Evolutionary conservation across 2,329 filamentous ascomycete genomes (phyloP).

Genomic region (Thermochaetoides dissita): DNA sequence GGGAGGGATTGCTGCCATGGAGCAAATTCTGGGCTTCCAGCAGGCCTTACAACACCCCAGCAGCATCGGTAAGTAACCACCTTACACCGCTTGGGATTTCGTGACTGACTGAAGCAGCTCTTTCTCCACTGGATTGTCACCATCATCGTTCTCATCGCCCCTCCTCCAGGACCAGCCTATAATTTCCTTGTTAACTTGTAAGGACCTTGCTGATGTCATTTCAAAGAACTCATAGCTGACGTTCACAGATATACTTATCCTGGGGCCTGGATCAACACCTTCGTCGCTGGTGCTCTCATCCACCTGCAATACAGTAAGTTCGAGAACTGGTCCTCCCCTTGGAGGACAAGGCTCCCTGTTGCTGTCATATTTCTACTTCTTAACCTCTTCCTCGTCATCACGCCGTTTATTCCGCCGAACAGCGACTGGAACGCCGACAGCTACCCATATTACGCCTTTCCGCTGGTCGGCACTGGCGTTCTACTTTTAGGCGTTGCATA

Average conservation of each 20-base stretch:
- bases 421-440: constrained; percentile 32
- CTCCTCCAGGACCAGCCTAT: constrained; percentile 54
- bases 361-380: constrained; percentile 33
- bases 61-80: constrained; percentile 25
- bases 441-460: constrained; percentile 43
- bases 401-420: constrained; percentile 41
- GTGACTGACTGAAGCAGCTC: constrained; percentile 19
- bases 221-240: background rate
- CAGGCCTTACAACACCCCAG: constrained; percentile 49
- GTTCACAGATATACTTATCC: constrained; percentile 31
- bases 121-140: constrained; percentile 55
- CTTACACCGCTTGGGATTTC: background rate
- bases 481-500: constrained; percentile 36
- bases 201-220: background rate
- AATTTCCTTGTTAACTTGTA: constrained; percentile 50
- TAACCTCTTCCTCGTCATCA: constrained; percentile 38
- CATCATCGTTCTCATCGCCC: constrained; percentile 49
- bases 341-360: constrained; percentile 35
- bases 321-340: constrained; percentile 39
- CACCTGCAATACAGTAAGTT: constrained; percentile 35
- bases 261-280: constrained; percentile 38
- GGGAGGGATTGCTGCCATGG: constrained; percentile 54
- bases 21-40: constrained; percentile 55
- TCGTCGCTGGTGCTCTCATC: constrained; percentile 36
- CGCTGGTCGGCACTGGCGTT: constrained; percentile 38